phyloP scores from a whole-genome alignment of 2,329 filamentous ascomycete genomes.

The Leptosphaerulina australis region DNA sequence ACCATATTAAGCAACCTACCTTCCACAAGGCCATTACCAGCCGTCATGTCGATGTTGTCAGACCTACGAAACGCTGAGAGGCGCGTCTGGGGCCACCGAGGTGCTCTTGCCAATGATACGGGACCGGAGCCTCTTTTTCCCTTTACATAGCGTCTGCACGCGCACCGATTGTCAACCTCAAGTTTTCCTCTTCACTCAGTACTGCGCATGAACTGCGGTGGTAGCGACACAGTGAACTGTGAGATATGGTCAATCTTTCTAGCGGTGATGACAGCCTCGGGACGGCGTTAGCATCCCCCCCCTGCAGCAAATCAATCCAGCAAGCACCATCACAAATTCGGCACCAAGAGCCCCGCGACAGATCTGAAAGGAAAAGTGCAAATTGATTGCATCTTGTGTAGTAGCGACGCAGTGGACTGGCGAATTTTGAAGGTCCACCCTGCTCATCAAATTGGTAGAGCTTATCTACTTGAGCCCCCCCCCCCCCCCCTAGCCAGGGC shows the following conservation, averaged over 20 bases:
- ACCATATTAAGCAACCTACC: conserved; percentile 21
- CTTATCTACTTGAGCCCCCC: background rate
- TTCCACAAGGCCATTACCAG: conserved; percentile 21
- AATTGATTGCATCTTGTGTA: background rate
- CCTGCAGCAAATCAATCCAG: background rate
- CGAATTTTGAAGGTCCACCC: background rate
- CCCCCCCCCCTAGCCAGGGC: no score
- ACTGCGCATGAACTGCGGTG: conserved; percentile 1
- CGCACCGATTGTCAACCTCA: conserved; percentile 3
- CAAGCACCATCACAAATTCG: background rate
- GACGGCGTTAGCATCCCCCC: background rate
- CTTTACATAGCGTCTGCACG: conserved; percentile 18
- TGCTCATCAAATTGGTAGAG: background rate
- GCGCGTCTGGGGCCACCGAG: conserved; percentile 18
- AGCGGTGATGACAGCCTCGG: conserved; percentile 2
- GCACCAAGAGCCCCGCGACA: background rate
- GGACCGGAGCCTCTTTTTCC: conserved; percentile 29
- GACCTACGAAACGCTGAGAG: conserved; percentile 6
- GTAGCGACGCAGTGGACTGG: background rate
- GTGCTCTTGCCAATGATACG: conserved; percentile 16
- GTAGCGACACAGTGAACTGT: conserved; percentile 1
- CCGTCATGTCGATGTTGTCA: conserved; percentile 30
- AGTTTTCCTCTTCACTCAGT: background rate
- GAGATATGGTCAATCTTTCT: conserved; percentile 11
- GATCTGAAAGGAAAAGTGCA: no score